Percentiles rank a stretch among this genome's conserved stretches.
phyloP scores from a whole-genome alignment of 176 grass and related monocot species.

The Musa itinerans region DNA sequence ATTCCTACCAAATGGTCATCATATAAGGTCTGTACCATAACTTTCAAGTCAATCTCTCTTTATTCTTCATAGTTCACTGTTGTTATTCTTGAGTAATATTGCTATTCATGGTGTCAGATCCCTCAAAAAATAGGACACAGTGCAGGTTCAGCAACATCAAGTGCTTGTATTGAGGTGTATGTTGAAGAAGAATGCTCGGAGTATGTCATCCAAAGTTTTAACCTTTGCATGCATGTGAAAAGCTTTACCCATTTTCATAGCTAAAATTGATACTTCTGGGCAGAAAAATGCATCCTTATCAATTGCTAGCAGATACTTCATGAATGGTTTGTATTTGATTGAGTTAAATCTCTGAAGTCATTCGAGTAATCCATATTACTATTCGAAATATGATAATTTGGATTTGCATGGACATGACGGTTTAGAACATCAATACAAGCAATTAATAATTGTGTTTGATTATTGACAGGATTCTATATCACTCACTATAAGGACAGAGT shows the following conservation, averaged over 20 bases:
- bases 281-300: too few relatives aligned
- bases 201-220: constrained; percentile 42
- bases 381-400: background rate
- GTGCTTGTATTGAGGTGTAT: constrained; percentile 51
- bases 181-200: constrained; percentile 54
- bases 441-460: background rate
- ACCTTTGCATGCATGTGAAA: background rate
- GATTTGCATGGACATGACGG: background rate
- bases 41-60: background rate
- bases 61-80: background rate
- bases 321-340: background rate
- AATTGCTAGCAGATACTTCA: too few relatives aligned
- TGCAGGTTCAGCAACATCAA: constrained; percentile 27
- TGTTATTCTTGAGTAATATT: background rate
- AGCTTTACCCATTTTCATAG: too few relatives aligned
- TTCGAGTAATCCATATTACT: background rate
- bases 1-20: constrained; percentile 70
- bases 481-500: too few relatives aligned
- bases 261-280: too few relatives aligned
- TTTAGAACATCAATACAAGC: too few relatives aligned
- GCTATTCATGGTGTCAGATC: constrained; percentile 33
- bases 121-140: constrained; percentile 43
- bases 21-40: constrained; percentile 50
- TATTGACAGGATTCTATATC: background rate
- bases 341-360: background rate